Evolutionary conservation across 1,139 yeast species (phyloP).

Genomic region (Yamadazyma siamensis): DNA sequence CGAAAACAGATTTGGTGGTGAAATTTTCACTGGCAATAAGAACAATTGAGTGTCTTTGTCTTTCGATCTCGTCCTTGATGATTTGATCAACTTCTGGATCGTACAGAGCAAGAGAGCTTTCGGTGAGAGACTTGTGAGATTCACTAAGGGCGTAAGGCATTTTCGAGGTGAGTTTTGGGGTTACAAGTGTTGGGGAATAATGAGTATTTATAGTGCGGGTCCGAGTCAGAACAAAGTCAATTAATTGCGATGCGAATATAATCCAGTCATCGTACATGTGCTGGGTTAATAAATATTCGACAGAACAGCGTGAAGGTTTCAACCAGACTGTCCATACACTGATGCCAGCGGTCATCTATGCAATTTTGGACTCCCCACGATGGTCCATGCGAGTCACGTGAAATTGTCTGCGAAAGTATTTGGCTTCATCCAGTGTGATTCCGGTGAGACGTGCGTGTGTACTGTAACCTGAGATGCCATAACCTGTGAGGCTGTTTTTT

Average conservation of each 20-base stretch:
- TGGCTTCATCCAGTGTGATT: no score
- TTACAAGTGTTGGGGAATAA: background rate
- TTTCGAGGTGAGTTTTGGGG: conserved; percentile 33
- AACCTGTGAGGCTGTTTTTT: no score
- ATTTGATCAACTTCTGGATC: conserved; percentile 84
- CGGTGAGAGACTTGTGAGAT: conserved; percentile 50
- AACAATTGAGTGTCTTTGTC: conserved; percentile 93
- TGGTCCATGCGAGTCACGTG: no score
- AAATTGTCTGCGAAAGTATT: no score
- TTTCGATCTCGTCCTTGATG: conserved; percentile 81
- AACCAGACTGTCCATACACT: no score
- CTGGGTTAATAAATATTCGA: conserved; percentile 1
- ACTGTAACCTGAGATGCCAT: no score
- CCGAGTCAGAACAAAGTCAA: conserved; percentile 41
- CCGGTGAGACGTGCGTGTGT: no score
- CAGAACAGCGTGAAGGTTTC: background rate
- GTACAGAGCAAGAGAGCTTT: conserved; percentile 59
- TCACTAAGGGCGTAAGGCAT: conserved; percentile 48
- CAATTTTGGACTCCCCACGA: no score
- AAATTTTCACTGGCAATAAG: conserved; percentile 96
- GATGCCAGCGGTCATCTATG: no score
- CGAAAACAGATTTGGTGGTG: conserved; percentile 94
- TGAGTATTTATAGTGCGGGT: background rate
- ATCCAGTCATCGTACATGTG: no score
- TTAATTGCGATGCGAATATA: no score